Evolutionary conservation across 1,139 yeast species (phyloP).

Genomic region (Pichia sp.): DNA sequence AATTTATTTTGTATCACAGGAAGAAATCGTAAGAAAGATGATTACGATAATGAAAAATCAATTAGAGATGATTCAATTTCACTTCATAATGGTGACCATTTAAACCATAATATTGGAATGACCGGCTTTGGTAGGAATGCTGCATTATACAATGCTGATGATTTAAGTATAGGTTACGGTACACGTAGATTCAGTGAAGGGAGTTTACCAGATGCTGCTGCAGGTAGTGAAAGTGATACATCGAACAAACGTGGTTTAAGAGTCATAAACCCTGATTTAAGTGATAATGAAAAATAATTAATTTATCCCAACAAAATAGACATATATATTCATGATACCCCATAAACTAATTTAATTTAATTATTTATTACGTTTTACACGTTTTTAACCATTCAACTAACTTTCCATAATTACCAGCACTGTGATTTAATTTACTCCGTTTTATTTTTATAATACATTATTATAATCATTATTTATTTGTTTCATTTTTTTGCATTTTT

Average conservation of each 20-base stretch:
- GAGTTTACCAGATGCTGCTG: slow-evolving; percentile 55
- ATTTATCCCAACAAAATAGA: background rate
- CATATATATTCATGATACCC: background rate
- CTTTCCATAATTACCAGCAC: background rate
- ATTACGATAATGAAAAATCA: slow-evolving; percentile 26
- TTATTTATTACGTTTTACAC: background rate
- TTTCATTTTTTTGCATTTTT: background rate
- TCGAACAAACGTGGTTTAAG: slow-evolving; percentile 22
- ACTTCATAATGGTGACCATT: slow-evolving; percentile 6
- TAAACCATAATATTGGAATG: slow-evolving; percentile 4
- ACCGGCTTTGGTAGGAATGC: slow-evolving; percentile 13
- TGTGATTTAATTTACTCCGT: background rate
- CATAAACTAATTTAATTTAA: background rate
- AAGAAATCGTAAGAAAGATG: slow-evolving; percentile 31
- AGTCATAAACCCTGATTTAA: slow-evolving; percentile 34
- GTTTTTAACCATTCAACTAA: background rate
- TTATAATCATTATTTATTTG: background rate
- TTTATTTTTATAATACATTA: background rate
- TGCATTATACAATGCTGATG: slow-evolving; percentile 21
- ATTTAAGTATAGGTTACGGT: slow-evolving; percentile 25
- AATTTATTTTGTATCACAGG: slow-evolving; percentile 27
- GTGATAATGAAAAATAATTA: slow-evolving; percentile 1
- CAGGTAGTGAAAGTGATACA: slow-evolving; percentile 18
- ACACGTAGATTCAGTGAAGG: slow-evolving; percentile 57
- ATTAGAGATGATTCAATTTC: slow-evolving; percentile 8